Evolutionary conservation across 208 protist species (phyloP).

Genomic region (Endotrypanum monterogeii): DNA sequence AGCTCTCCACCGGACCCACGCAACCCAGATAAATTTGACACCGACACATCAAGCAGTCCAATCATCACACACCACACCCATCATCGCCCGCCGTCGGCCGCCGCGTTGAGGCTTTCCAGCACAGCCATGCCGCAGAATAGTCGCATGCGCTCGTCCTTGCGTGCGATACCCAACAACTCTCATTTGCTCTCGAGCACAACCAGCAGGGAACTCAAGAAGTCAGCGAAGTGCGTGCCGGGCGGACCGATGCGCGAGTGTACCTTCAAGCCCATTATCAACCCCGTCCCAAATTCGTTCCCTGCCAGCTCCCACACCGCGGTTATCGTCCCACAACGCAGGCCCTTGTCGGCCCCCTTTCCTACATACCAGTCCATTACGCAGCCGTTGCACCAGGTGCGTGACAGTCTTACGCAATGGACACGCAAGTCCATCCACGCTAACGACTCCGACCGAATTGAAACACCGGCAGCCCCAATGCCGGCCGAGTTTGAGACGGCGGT

Average conservation of each 20-base stretch:
- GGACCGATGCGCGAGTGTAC: slow-evolving; percentile 58
- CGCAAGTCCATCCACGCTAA: slow-evolving; percentile 10
- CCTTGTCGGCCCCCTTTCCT: background rate
- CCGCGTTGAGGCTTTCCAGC: background rate
- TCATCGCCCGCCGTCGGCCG: slow-evolving; percentile 8
- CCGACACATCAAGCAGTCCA: background rate
- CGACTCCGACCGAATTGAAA: background rate
- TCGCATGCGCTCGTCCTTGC: slow-evolving; percentile 3
- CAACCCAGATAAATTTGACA: background rate
- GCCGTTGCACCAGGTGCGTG: slow-evolving; percentile 27
- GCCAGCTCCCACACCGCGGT: background rate
- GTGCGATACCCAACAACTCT: slow-evolving; percentile 24
- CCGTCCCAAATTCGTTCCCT: background rate
- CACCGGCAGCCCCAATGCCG: slow-evolving; percentile 4
- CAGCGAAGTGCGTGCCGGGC: slow-evolving; percentile 35
- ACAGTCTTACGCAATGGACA: slow-evolving; percentile 24
- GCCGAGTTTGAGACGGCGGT: slow-evolving; percentile 52
- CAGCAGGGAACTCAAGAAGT: slow-evolving; percentile 24
- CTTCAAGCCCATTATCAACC: slow-evolving; percentile 55
- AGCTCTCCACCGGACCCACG: slow-evolving; percentile 25
- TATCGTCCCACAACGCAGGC: background rate
- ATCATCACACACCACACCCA: slow-evolving; percentile 6
- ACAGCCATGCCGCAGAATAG: background rate
- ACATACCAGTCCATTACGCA: slow-evolving; percentile 16
- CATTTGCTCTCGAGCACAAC: slow-evolving; percentile 32